Conservation (phyloP, 192 early-diverging fungal species). For the Spinellus fusiger region DNA sequence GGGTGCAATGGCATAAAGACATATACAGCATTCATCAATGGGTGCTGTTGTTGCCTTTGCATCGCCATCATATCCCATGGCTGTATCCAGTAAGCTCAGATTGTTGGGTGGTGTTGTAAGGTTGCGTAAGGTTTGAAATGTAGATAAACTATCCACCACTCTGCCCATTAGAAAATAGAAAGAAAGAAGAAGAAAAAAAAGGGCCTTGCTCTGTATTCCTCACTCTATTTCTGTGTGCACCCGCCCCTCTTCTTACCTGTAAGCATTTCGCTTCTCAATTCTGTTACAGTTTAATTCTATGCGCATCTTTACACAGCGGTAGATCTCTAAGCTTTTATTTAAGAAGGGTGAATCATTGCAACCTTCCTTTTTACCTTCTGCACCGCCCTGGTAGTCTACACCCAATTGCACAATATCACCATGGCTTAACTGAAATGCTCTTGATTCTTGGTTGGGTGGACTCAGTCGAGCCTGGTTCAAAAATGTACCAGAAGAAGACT, state of each 20-base stretch:
- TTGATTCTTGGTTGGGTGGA: conserved; percentile 78
- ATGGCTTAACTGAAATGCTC: conserved; percentile 74
- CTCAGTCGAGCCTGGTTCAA: conserved; percentile 91
- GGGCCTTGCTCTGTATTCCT: too few relatives aligned
- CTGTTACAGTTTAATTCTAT: conserved; percentile 68
- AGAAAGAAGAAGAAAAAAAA: background rate
- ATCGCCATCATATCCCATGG: conserved; percentile 7
- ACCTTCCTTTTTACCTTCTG: conserved; percentile 49
- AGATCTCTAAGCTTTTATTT: conserved; percentile 73
- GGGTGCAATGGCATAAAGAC: conserved; percentile 70
- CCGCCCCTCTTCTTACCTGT: conserved; percentile 42
- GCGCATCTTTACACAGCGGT: conserved; percentile 89
- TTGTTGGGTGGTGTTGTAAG: conserved; percentile 38
- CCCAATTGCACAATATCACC: conserved; percentile 95
- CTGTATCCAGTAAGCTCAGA: conserved; percentile 24
- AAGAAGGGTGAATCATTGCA: background rate
- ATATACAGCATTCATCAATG: conserved; percentile 73
- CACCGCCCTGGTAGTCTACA: conserved; percentile 92
- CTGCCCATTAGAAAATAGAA: conserved; percentile 1
- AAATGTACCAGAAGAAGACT: conserved; percentile 96
- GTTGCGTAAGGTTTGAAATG: conserved; percentile 40
- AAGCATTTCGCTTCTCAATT: conserved; percentile 61
- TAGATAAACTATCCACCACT: conserved; percentile 36
- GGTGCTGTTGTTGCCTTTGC: background rate
- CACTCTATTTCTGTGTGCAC: too few relatives aligned